Conservation (phyloP, 768 basidiomycete species). For the Tephrocybe sp. region DNA sequence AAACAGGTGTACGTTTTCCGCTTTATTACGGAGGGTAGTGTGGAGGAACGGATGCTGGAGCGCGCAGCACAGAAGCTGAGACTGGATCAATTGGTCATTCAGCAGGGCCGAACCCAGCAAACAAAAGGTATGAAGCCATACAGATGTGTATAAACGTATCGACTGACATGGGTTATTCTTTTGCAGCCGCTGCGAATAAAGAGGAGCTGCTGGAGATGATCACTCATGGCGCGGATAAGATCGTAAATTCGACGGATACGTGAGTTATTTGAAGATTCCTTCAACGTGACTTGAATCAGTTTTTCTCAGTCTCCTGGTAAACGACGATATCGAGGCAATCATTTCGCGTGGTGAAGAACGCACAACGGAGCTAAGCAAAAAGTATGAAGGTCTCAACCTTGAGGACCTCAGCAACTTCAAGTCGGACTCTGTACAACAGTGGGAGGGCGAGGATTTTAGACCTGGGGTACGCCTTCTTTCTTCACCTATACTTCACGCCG, state of each 20-base stretch:
- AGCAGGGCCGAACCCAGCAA: constrained; percentile 85
- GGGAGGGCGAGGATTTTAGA: constrained; percentile 95
- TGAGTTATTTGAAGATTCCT: constrained; percentile 30
- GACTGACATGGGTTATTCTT: not conserved
- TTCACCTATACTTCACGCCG: not conserved
- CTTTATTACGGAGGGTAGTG: constrained; percentile 95
- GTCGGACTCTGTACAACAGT: constrained; percentile 87
- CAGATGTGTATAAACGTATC: not conserved
- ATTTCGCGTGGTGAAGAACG: constrained; percentile 90
- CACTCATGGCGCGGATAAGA: constrained; percentile 94
- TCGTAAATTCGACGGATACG: constrained; percentile 81
- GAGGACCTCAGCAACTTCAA: constrained; percentile 98
- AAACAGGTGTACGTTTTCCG: constrained; percentile 97
- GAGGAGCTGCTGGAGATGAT: constrained; percentile 99
- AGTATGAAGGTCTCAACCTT: constrained; percentile 89
- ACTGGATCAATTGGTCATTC: constrained; percentile 94
- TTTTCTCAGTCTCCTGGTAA: constrained; percentile 57
- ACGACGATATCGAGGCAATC: constrained; percentile 93
- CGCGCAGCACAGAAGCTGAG: constrained; percentile 93
- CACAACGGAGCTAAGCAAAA: constrained; percentile 82
- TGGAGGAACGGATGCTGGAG: constrained; percentile 94
- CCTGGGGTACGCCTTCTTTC: constrained; percentile 48
- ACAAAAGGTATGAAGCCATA: constrained; percentile 59
- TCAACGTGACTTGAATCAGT: not conserved
- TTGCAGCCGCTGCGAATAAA: constrained; percentile 84